Evolutionary conservation across 148 eudicot species (phyloP).

Genomic region (Pouteria glomerata): DNA sequence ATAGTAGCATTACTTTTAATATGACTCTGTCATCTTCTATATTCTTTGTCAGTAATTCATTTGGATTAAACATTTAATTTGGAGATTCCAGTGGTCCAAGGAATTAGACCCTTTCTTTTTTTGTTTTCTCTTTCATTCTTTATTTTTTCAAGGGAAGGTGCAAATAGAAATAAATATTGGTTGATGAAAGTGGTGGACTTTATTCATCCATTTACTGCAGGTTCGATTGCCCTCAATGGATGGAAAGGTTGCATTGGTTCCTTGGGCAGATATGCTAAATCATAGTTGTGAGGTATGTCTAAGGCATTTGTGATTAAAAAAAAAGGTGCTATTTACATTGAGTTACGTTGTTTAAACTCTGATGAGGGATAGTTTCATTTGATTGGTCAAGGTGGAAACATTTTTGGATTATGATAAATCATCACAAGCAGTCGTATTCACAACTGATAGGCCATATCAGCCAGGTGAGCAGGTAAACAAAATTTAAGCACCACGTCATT

Average conservation of each 20-base stretch:
- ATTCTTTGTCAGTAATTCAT: not conserved
- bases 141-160: not conserved
- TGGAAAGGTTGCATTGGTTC: conserved; percentile 91
- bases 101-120: not conserved
- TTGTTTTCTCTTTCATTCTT: no score
- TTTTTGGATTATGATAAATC: conserved; percentile 89
- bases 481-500: not conserved
- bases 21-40: not conserved
- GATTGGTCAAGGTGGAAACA: conserved; percentile 64
- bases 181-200: not conserved
- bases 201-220: conserved; percentile 29
- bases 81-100: not conserved
- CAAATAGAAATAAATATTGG: not conserved
- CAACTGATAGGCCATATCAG: conserved; percentile 85
- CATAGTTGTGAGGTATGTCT: conserved; percentile 76
- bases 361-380: conserved; percentile 7
- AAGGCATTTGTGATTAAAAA: not conserved
- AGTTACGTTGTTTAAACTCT: conserved; percentile 6
- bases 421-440: conserved; percentile 80
- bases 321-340: not conserved
- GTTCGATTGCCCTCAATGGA: conserved; percentile 95
- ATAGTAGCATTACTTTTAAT: not conserved
- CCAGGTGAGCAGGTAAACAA: conserved; percentile 99
- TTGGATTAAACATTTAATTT: not conserved
- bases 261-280: conserved; percentile 99